Percentiles rank a stretch among this genome's conserved stretches.
phyloP scores from a whole-genome alignment of 495 filamentous ascomycete species.

The Schizothecium vesticola region DNA sequence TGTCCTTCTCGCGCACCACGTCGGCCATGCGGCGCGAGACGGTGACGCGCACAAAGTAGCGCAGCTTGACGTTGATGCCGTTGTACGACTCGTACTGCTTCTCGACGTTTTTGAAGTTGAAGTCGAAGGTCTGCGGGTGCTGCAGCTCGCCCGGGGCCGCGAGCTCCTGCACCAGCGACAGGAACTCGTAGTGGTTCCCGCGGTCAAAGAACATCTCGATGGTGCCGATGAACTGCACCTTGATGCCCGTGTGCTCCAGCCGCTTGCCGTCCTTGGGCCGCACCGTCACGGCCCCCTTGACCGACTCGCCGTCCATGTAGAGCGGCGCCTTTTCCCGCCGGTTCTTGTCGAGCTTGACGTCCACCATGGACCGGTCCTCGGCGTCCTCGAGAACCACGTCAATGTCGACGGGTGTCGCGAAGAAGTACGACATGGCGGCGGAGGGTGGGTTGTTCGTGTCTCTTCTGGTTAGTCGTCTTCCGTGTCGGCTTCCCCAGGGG shows the following conservation, averaged over 20 bases:
- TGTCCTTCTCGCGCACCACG: conserved; percentile 97
- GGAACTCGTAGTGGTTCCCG: conserved; percentile 98
- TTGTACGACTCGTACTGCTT: conserved; percentile 99
- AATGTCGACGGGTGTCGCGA: conserved; percentile 96
- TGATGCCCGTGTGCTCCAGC: conserved; percentile 97
- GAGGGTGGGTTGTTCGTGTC: background rate
- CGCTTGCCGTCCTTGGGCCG: conserved; percentile 97
- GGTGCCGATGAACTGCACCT: conserved; percentile 98
- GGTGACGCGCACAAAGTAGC: conserved; percentile 96
- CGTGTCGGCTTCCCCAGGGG: background rate
- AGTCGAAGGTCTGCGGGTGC: conserved; percentile 96
- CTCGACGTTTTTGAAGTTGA: conserved; percentile 99
- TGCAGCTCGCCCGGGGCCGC: conserved; percentile 95
- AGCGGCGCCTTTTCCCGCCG: conserved; percentile 92
- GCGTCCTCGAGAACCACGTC: conserved; percentile 94
- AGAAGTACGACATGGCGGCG: conserved; percentile 87
- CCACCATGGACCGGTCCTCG: conserved; percentile 90
- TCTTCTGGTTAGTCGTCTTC: background rate
- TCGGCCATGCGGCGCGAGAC: conserved; percentile 96
- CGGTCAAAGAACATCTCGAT: conserved; percentile 99
- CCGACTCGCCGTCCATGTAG: conserved; percentile 97
- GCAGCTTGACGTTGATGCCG: conserved; percentile 97
- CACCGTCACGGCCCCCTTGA: conserved; percentile 90
- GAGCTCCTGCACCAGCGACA: conserved; percentile 91
- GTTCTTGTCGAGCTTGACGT: conserved; percentile 97